phyloP scores from a whole-genome alignment of 2,329 filamentous ascomycete species.

The Penicillium thymicola region DNA sequence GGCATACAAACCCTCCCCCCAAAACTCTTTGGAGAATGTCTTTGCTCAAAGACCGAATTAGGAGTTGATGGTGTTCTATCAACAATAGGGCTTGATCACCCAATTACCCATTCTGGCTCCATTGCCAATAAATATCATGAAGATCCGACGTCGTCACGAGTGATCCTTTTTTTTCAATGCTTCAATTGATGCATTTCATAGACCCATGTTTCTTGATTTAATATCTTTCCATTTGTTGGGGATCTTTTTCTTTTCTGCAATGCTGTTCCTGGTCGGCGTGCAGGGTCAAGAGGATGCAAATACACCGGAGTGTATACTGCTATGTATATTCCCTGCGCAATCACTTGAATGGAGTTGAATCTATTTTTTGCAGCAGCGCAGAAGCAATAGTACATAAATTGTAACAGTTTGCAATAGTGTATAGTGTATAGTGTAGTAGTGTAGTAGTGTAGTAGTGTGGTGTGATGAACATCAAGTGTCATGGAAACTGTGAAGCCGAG shows the following conservation, averaged over 20 bases:
- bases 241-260: neutral
- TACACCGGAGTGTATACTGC: slow-evolving; percentile 10
- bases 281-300: slow-evolving; percentile 12
- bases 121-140: slow-evolving; percentile 19
- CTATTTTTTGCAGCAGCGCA: neutral
- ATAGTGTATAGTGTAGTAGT: neutral
- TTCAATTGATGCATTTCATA: slow-evolving; percentile 3
- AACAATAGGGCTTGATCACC: slow-evolving; percentile 20
- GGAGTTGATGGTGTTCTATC: slow-evolving; percentile 24
- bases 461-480: neutral
- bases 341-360: neutral
- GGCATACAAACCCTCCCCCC: neutral
- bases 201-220: slow-evolving; percentile 9
- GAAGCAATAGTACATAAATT: too few species aligned
- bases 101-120: neutral
- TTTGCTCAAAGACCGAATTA: slow-evolving; percentile 21
- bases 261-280: neutral
- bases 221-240: neutral
- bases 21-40: neutral
- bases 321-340: slow-evolving; percentile 1
- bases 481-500: slow-evolving; percentile 15
- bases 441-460: too few species aligned
- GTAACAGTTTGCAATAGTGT: too few species aligned
- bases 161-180: neutral
- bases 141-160: slow-evolving; percentile 11